phyloP scores from a whole-genome alignment of 345 rosid species.

The Pistacia vera region DNA sequence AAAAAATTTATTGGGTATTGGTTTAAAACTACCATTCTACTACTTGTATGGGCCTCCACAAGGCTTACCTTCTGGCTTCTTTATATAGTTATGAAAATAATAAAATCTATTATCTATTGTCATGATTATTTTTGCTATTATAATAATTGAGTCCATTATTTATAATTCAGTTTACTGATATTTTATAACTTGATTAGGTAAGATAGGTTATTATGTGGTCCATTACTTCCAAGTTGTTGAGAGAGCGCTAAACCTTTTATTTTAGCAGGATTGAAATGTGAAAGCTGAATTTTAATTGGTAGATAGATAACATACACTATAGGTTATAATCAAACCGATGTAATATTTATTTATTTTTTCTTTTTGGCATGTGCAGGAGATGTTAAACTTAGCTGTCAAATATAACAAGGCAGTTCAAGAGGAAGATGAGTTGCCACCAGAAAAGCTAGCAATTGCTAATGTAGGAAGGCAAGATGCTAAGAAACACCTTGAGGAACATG shows the following conservation, averaged over 20 bases:
- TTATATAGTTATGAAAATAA: no score
- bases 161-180: neutral
- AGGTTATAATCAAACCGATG: neutral
- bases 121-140: no score
- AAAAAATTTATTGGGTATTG: no score
- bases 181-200: neutral
- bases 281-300: neutral
- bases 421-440: constrained; percentile 95
- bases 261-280: neutral
- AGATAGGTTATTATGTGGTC: neutral
- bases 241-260: neutral
- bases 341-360: neutral
- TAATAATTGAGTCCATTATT: no score
- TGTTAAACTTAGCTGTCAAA: constrained; percentile 77
- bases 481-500: constrained; percentile 97
- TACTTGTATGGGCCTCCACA: no score
- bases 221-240: neutral
- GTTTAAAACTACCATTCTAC: no score
- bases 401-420: constrained; percentile 98
- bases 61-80: no score
- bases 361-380: constrained; percentile 61
- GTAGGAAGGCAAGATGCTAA: constrained; percentile 99
- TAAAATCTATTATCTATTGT: no score
- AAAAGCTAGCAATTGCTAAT: constrained; percentile 89
- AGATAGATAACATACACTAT: neutral